Base-by-base conservation (phyloP, 192 early-diverging fungal genomes). In the Rhizoclosmatium sp. region DNA sequence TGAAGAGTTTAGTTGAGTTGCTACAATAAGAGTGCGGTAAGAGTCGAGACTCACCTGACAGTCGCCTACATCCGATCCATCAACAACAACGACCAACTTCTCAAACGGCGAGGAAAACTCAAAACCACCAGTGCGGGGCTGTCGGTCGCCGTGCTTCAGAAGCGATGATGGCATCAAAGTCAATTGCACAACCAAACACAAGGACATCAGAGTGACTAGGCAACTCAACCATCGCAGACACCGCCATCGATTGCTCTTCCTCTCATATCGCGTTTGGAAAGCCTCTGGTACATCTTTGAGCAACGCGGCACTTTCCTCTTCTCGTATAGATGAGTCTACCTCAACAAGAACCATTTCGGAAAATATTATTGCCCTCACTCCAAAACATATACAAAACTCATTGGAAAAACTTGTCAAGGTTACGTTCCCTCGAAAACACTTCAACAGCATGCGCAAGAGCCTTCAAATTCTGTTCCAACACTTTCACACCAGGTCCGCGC, bases 401-500 rank as follows among this genome's bases (percentile, higher is more conserved):
- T 48, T 47, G 42, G 49, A 82, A 48, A 44, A 82, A 71, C 14
- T 3, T 48, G 48, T 81, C 69, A 10, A 82, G 31, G 23, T 78
- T 65, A 3, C 59, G 42, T 5, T 74, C 64, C 19, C 65, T 47
- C 9, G 77, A 66, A 82, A 80, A 79, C 39, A 72, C 47, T 5
- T 64, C 51, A 39, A 83, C 31, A 9, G 72, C 48, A 61, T 80
- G 48, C 2, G 40, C 82, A 23, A 83, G 68, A 47, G 78, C 82
- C n/a, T 65, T 73, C 78, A 83, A 44, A 74, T 83, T 83, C 59
- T 83, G 71, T 16, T 65, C 66, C 65, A 83, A 59, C 14, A 83
- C 62, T 2, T 19, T n/a, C 10, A 16, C 16, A 40, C 82, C 82
- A 51, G 69, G 49, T 45, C 78, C 82, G 1, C 59, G 47, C 41